phyloP scores from a whole-genome alignment of 345 rosid species.

The Lumnitzera racemosa region DNA sequence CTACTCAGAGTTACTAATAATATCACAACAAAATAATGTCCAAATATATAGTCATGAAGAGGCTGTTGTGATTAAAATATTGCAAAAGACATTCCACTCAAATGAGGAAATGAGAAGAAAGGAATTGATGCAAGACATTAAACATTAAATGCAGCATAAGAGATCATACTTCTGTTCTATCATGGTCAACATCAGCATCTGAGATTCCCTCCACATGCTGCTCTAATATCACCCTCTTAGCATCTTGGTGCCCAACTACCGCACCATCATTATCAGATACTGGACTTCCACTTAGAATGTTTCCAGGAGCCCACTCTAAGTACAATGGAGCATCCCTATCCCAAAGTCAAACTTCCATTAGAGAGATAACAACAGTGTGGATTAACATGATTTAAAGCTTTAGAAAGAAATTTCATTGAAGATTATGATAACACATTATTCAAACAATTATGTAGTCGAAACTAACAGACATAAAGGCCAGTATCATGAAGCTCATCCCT shows the following conservation, averaged over 20 bases:
- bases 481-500: no score
- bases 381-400: neutral
- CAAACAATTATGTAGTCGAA: neutral
- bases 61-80: neutral
- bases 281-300: constrained; percentile 46
- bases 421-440: neutral
- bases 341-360: constrained; percentile 7
- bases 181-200: constrained; percentile 60
- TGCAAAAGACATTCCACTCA: neutral
- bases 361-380: neutral
- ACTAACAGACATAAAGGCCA: neutral
- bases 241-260: constrained; percentile 49
- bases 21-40: no score
- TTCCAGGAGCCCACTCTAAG: constrained; percentile 90
- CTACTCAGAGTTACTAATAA: no score
- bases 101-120: neutral
- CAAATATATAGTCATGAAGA: no score
- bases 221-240: constrained; percentile 53
- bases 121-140: constrained; percentile 4
- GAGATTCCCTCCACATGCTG: constrained; percentile 54
- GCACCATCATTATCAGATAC: constrained; percentile 25
- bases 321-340: constrained; percentile 85
- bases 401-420: neutral
- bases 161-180: constrained; percentile 63
- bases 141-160: neutral